Conservation (phyloP, 2,329 filamentous ascomycete genomes). For the Trichophaea hybrida region DNA sequence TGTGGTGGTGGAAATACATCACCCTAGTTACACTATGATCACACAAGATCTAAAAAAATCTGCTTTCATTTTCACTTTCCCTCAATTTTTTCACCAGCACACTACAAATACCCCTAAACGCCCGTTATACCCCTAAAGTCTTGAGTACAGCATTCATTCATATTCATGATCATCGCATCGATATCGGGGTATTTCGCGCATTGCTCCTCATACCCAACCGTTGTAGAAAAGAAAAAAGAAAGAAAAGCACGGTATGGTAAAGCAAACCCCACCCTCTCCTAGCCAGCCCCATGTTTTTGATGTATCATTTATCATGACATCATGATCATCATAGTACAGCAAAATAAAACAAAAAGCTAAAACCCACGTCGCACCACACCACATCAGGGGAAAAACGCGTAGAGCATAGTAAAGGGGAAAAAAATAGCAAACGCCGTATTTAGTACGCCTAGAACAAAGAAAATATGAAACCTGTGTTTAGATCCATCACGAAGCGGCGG, state of each 20-base stretch:
- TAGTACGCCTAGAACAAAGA: neutral
- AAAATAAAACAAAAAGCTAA: neutral
- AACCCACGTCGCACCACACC: neutral
- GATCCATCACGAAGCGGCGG: neutral
- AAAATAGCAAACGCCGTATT: neutral
- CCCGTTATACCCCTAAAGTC: too few species aligned
- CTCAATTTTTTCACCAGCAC: too few species aligned
- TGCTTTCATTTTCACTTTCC: too few species aligned
- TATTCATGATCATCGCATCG: too few species aligned
- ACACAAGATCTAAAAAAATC: too few species aligned
- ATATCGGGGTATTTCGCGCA: too few species aligned
- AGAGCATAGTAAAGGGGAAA: neutral
- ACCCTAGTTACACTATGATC: too few species aligned
- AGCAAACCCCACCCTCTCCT: neutral
- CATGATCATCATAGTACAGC: neutral
- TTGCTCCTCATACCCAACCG: too few species aligned
- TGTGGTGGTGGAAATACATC: too few species aligned
- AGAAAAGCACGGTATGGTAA: neutral
- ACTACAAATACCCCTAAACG: too few species aligned
- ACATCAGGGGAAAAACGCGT: neutral
- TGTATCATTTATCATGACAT: neutral
- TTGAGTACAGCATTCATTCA: too few species aligned
- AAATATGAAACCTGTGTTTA: neutral
- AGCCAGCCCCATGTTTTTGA: neutral
- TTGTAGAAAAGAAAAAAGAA: neutral